Conservation (phyloP, 345 rosid species). For the Triadica sebifera region DNA sequence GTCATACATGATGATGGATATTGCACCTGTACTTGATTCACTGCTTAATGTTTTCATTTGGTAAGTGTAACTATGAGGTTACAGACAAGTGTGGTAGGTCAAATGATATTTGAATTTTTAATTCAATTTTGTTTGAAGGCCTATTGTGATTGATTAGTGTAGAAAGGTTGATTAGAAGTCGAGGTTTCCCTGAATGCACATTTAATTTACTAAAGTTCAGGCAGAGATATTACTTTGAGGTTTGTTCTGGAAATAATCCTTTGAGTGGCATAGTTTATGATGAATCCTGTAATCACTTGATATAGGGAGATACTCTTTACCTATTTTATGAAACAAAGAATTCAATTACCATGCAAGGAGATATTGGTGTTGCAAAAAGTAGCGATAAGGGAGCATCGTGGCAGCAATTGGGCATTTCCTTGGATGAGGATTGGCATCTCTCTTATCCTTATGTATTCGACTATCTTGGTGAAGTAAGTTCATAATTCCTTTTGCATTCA, state of each 20-base stretch:
- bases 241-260: slow-evolving; percentile 4
- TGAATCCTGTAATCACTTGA: background rate
- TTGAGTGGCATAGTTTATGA: background rate
- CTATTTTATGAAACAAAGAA: slow-evolving; percentile 82
- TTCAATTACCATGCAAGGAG: slow-evolving; percentile 84
- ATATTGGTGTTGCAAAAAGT: slow-evolving; percentile 87
- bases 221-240: background rate
- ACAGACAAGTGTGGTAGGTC: too few relatives aligned
- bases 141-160: too few relatives aligned
- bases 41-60: background rate
- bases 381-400: slow-evolving; percentile 83
- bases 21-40: background rate
- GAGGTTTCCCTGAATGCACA: background rate
- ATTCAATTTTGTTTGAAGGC: background rate
- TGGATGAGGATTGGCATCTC: slow-evolving; percentile 96
- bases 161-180: background rate
- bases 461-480: slow-evolving; percentile 71
- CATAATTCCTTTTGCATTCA: slow-evolving; percentile 2
- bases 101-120: background rate
- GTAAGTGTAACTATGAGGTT: too few relatives aligned
- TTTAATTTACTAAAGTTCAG: background rate
- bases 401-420: slow-evolving; percentile 82
- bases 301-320: slow-evolving; percentile 69
- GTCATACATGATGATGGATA: too few relatives aligned
- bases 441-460: slow-evolving; percentile 84